Evolutionary conservation across 345 rosid species (phyloP), one percentile per base, ranked within the genome.

Genomic region (Gossypium longicalyx): DNA sequence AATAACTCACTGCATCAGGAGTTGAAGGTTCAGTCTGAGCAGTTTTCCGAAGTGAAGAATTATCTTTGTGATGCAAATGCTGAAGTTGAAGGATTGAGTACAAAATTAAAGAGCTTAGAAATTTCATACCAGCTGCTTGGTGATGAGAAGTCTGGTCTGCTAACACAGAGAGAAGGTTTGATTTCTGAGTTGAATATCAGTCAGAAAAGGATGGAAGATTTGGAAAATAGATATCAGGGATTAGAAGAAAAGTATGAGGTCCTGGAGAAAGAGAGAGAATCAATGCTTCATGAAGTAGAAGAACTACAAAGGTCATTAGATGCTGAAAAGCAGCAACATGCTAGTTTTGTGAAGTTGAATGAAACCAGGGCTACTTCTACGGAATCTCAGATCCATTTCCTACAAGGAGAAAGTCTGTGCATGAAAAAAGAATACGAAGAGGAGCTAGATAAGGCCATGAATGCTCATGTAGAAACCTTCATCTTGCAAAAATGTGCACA

Each of bases 381-480:
- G 41, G 41, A 34, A 34, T 34, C 41, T 34, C 41, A 58, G 83
- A 82, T 38, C 58, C 58, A 53, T n/a, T 17, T 53, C n/a, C 58
- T 53, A 53, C 58, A 53, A 53, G 58, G 20, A 8, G 58, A 53
- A 53, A 53, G 58, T 4, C 58, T 17, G 22, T 1, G 3, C 20
- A 53, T 53, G 8, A 53, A 17, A 19, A 53, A 53, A 53, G 58
- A 53, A 53, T 53, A 53, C 10, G 20, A 34, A 34, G 41, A 34
- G 41, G 41, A 34, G 41, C 41, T 34, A 34, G 41, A 34, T 34
- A 34, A 34, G 58, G 58, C 58, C 58, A 73, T 87, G 73, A 78
- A 57, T 84, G 84, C 89, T 70, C 80, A 89, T 83, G 77, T 86
- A 60, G 90, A 91, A 81, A 89, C 83, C 77, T 87, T 91, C 72